phyloP scores from a whole-genome alignment of 768 basidiomycete species.

The Boletales sp. region DNA sequence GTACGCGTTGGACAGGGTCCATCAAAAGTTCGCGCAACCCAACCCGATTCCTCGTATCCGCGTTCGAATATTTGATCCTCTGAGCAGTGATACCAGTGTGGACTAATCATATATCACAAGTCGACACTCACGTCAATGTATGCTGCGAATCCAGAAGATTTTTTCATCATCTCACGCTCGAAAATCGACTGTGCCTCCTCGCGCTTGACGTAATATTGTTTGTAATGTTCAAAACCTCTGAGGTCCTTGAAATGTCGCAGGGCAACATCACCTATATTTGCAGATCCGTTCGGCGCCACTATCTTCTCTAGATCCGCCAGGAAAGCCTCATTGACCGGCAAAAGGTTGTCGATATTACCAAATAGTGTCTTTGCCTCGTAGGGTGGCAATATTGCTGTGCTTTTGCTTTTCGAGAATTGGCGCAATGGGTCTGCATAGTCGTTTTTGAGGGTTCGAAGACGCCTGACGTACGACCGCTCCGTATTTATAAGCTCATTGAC shows the following conservation, averaged over 20 bases:
- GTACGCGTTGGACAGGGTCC: slow-evolving; percentile 96
- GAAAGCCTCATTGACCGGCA: slow-evolving; percentile 89
- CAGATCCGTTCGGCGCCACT: slow-evolving; percentile 55
- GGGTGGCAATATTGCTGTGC: slow-evolving; percentile 80
- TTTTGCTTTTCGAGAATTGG: slow-evolving; percentile 77
- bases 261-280: slow-evolving; percentile 76
- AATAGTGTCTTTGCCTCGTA: slow-evolving; percentile 95
- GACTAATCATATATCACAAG: slow-evolving; percentile 6
- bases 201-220: slow-evolving; percentile 86
- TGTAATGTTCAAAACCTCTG: slow-evolving; percentile 87
- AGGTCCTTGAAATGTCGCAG: slow-evolving; percentile 83
- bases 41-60: slow-evolving; percentile 73
- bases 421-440: slow-evolving; percentile 92
- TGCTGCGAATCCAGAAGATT: slow-evolving; percentile 74
- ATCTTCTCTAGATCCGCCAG: slow-evolving; percentile 80
- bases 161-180: slow-evolving; percentile 76
- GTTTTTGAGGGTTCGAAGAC: slow-evolving; percentile 76
- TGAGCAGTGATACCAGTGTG: slow-evolving; percentile 26
- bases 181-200: slow-evolving; percentile 91
- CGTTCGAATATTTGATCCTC: slow-evolving; percentile 83
- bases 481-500: slow-evolving; percentile 87
- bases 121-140: slow-evolving; percentile 75
- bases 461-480: slow-evolving; percentile 84
- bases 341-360: slow-evolving; percentile 86
- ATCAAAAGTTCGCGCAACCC: slow-evolving; percentile 89